These are phyloP conservation scores for Sporothrix euskadiensis DNA, from an alignment of 2,329 filamentous ascomycete genomes.

Conservation along the genomic window DNA sequence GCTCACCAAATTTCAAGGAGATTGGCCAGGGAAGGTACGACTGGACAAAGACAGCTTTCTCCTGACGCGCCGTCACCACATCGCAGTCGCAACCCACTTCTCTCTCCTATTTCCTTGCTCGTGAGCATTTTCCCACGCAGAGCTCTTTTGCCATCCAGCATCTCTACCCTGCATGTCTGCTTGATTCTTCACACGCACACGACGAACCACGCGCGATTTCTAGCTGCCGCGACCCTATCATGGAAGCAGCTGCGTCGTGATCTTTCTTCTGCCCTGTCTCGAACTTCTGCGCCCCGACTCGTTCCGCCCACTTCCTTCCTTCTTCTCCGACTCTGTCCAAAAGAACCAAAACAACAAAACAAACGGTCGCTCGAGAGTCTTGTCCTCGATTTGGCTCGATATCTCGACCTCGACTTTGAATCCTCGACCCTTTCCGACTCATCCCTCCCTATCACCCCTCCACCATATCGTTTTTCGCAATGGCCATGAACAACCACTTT, in stretches of 20 bases:
- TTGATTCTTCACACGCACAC: neutral
- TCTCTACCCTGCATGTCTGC: neutral
- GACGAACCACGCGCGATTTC: conserved; percentile 2
- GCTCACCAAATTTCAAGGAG: conserved; percentile 20
- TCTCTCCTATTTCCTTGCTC: conserved; percentile 17
- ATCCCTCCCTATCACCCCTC: neutral
- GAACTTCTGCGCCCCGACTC: neutral
- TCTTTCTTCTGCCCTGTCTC: neutral
- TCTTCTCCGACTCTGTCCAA: neutral
- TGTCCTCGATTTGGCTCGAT: neutral
- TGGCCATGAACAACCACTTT: conserved; percentile 77
- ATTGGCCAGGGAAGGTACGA: conserved; percentile 18
- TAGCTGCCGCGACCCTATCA: conserved; percentile 17
- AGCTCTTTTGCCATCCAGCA: neutral
- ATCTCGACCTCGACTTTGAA: neutral
- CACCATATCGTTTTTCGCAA: neutral
- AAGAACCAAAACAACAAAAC: neutral
- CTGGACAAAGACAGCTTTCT: conserved; percentile 6
- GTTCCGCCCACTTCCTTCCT: neutral
- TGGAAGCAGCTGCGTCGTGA: conserved; percentile 22
- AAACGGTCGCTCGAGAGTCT: neutral
- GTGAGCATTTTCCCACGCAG: neutral
- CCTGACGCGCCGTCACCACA: conserved; percentile 18
- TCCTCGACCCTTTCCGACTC: neutral
- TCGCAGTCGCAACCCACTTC: conserved; percentile 20